phyloP scores from a whole-genome alignment of 345 rosid genomes.

The Populus nigra region DNA sequence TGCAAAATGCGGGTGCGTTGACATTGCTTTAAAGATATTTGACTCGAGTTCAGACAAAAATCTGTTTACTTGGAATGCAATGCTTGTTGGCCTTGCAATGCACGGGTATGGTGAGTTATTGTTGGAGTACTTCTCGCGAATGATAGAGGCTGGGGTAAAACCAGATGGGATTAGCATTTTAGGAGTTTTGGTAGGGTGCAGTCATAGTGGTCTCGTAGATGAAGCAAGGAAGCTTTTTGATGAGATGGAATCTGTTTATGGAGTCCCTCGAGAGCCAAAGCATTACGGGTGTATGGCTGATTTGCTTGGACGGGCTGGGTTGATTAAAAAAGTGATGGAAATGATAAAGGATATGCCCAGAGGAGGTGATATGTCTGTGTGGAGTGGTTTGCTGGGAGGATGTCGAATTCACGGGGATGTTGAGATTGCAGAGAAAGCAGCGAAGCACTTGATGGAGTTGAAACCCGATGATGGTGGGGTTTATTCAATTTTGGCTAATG shows the following conservation, averaged over 20 bases:
- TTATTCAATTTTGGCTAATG: conserved; percentile 59
- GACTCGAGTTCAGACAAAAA: conserved; percentile 41
- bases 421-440: conserved; percentile 63
- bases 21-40: conserved; percentile 45
- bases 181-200: conserved; percentile 65
- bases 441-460: conserved; percentile 52
- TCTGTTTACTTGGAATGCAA: conserved; percentile 62
- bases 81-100: conserved; percentile 71
- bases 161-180: conserved; percentile 62
- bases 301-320: conserved; percentile 67
- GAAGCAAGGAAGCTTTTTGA: conserved; percentile 59
- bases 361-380: conserved; percentile 52
- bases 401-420: conserved; percentile 71
- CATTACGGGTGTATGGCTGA: conserved; percentile 81
- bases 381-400: conserved; percentile 80
- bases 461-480: conserved; percentile 75
- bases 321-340: conserved; percentile 58
- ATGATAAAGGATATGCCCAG: conserved; percentile 55
- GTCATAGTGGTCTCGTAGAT: conserved; percentile 62
- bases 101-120: conserved; percentile 48
- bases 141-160: conserved; percentile 46
- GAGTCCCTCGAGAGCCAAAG: conserved; percentile 49
- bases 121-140: conserved; percentile 46
- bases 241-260: conserved; percentile 47
- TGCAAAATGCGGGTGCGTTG: conserved; percentile 62